A percentile compares a stretch with the other conserved stretches of the same genome.
phyloP scores from a whole-genome alignment of 768 basidiomycete genomes.

The Psilocybe cyanescens region DNA sequence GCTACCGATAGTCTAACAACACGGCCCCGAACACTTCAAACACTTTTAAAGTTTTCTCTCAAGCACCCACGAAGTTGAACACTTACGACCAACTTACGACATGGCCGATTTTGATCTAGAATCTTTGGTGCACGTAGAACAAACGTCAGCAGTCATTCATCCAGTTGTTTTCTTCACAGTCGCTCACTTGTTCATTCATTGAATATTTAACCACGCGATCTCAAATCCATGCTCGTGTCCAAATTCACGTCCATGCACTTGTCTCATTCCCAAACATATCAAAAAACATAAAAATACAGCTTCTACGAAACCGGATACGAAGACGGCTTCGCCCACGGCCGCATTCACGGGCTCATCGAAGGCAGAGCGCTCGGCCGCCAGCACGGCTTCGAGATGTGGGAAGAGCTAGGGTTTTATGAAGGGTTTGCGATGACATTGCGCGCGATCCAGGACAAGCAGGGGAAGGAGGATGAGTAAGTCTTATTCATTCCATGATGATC shows the following conservation, averaged over 20 bases:
- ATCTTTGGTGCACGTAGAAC: slow-evolving; percentile 62
- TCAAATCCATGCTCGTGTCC: background rate
- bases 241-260: background rate
- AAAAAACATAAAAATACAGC: slow-evolving; percentile 34
- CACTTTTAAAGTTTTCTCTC: background rate
- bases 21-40: background rate
- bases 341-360: slow-evolving; percentile 89
- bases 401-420: slow-evolving; percentile 93
- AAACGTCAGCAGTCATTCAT: slow-evolving; percentile 47
- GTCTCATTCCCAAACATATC: slow-evolving; percentile 1
- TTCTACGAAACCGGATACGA: slow-evolving; percentile 82
- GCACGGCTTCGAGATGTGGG: slow-evolving; percentile 96
- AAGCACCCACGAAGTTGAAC: background rate
- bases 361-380: slow-evolving; percentile 87
- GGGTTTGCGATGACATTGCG: slow-evolving; percentile 82
- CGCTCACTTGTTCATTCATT: background rate
- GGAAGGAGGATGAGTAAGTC: slow-evolving; percentile 53
- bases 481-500: background rate
- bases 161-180: background rate
- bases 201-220: background rate
- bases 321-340: slow-evolving; percentile 84
- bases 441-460: slow-evolving; percentile 47
- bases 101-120: slow-evolving; percentile 60
- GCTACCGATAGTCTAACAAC: background rate
- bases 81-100: background rate